A percentile compares a stretch with the other conserved stretches of the same genome.
phyloP scores from a whole-genome alignment of 345 rosid species.

The thale cress (Arabidopsis thaliana) region TAIR10.1 NC_003071.7:18172501-18173000 shows the following conservation, averaged over 20 bases:
- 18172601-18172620: neutral
- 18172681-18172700: slow-evolving; percentile 4
- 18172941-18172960: slow-evolving; percentile 6
- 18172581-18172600: too few relatives aligned
- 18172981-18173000: slow-evolving; percentile 22
- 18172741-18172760: neutral
- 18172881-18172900: slow-evolving; percentile 44
- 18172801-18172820: slow-evolving; percentile 8
- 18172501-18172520: neutral
- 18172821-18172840: slow-evolving; percentile 19
- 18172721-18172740: neutral
- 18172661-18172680: neutral
- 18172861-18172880: slow-evolving; percentile 39
- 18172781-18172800: slow-evolving; percentile 27
- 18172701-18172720: neutral
- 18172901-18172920: slow-evolving; percentile 43
- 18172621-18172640: neutral
- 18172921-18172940: slow-evolving; percentile 13
- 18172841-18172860: slow-evolving; percentile 43
- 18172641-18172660: neutral
- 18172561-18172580: neutral
- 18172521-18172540: neutral
- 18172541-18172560: neutral
- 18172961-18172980: slow-evolving; percentile 13
- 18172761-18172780: slow-evolving; percentile 18